Evolutionary conservation across 1,139 yeast species (phyloP).

Genomic region (Diutina rugosa): DNA sequence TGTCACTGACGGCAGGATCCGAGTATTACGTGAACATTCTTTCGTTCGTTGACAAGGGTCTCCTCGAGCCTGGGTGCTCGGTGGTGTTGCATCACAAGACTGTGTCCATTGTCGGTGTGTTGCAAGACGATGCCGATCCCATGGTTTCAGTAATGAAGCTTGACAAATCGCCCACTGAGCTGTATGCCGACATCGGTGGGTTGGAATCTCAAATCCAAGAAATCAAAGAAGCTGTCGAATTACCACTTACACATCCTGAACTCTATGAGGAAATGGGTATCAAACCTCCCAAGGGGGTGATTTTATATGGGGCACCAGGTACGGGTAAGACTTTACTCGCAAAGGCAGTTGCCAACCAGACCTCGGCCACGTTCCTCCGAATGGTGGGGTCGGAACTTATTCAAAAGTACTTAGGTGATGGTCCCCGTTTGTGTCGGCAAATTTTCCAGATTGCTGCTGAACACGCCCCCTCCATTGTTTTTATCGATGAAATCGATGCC

Average conservation of each 20-base stretch:
- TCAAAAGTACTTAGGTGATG: slow-evolving; percentile 96
- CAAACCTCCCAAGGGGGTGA: slow-evolving; percentile 98
- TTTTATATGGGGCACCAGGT: slow-evolving; percentile 97
- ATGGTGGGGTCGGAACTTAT: slow-evolving; percentile 95
- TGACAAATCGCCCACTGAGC: slow-evolving; percentile 94
- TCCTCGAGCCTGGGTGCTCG: slow-evolving; percentile 96
- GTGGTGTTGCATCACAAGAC: slow-evolving; percentile 92
- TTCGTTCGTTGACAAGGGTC: slow-evolving; percentile 95
- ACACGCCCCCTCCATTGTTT: slow-evolving; percentile 94
- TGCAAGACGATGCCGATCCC: slow-evolving; percentile 96
- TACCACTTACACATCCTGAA: slow-evolving; percentile 96
- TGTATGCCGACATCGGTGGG: slow-evolving; percentile 97
- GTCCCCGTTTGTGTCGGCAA: slow-evolving; percentile 90
- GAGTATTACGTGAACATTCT: slow-evolving; percentile 93
- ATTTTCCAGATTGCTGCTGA: slow-evolving; percentile 95
- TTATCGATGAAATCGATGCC: slow-evolving; percentile 98
- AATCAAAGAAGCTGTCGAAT: slow-evolving; percentile 94
- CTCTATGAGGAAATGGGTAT: slow-evolving; percentile 98
- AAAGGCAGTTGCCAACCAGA: slow-evolving; percentile 97
- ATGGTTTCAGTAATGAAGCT: slow-evolving; percentile 96
- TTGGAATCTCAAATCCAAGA: slow-evolving; percentile 93
- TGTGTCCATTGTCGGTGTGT: slow-evolving; percentile 86
- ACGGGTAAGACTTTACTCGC: slow-evolving; percentile 96
- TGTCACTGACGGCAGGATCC: slow-evolving; percentile 90
- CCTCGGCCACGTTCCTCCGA: slow-evolving; percentile 90